Conservation (phyloP, 78 protist genomes). For the Abeoforma whisleri region DNA sequence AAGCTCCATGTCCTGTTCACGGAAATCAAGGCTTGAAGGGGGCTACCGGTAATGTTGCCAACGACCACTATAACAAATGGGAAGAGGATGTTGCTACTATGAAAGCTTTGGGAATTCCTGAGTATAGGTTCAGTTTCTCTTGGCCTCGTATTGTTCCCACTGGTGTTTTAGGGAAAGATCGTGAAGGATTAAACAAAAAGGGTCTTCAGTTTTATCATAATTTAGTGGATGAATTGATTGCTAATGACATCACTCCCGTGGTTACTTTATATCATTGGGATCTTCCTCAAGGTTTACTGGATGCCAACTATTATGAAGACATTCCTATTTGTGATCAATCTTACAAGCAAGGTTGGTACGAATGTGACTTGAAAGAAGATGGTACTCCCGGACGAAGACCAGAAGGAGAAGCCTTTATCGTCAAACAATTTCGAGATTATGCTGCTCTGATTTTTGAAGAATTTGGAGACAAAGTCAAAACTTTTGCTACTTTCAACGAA, state of each 20-base stretch:
- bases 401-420: neutral
- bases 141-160: conserved; percentile 55
- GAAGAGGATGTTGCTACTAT: conserved; percentile 34
- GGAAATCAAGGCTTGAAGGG: conserved; percentile 10
- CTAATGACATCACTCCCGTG: conserved; percentile 41
- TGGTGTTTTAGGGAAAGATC: neutral
- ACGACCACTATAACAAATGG: conserved; percentile 45
- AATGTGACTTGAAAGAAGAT: conserved; percentile 19
- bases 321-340: neutral
- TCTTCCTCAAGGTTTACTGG: conserved; percentile 52
- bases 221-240: conserved; percentile 42
- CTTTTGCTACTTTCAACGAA: conserved; percentile 60
- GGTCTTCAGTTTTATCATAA: conserved; percentile 40
- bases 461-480: conserved; percentile 54
- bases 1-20: neutral
- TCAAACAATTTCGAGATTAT: conserved; percentile 44
- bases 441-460: conserved; percentile 38
- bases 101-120: conserved; percentile 33
- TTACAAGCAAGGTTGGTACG: neutral
- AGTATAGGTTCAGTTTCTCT: conserved; percentile 50
- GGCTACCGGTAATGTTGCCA: conserved; percentile 57
- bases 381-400: neutral
- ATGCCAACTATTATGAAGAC: neutral
- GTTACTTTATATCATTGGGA: conserved; percentile 69
- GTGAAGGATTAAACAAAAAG: neutral